Evolutionary conservation across 345 rosid species (phyloP).

Genomic region (Gossypium stocksii): DNA sequence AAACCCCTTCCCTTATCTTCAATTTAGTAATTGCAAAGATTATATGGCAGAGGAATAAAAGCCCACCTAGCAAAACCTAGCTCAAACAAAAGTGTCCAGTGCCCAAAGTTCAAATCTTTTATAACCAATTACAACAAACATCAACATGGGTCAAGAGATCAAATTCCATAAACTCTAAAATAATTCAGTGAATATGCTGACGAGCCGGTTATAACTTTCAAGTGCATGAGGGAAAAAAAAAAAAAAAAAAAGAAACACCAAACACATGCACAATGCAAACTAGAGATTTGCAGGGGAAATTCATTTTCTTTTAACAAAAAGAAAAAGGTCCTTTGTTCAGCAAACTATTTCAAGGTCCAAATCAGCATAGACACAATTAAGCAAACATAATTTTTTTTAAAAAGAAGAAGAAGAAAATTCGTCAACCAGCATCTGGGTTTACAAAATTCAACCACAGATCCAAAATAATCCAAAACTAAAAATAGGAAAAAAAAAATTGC

Average conservation of each 20-base stretch:
- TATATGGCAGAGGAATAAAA: not conserved
- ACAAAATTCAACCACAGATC: conserved; percentile 7
- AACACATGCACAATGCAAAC: not conserved
- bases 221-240: not conserved
- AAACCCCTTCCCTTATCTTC: not conserved
- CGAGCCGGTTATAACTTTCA: not conserved
- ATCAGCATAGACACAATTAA: not conserved
- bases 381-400: not conserved
- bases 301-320: not conserved
- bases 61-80: not conserved
- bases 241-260: not conserved
- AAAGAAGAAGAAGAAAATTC: not conserved
- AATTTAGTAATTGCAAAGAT: not conserved
- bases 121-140: not conserved
- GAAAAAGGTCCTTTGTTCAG: not conserved
- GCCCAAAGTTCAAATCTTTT: conserved; percentile 9
- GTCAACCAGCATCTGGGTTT: not conserved
- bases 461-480: not conserved
- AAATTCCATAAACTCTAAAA: conserved; percentile 1
- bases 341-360: not conserved
- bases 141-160: not conserved
- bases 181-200: not conserved
- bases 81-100: not conserved
- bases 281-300: not conserved
- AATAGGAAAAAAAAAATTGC: not conserved